A percentile compares a stretch with the other conserved stretches of the same genome.
These are phyloP conservation scores for Vinca minor DNA, from an alignment of 257 asterid genomes.

Conservation along the genomic window DNA sequence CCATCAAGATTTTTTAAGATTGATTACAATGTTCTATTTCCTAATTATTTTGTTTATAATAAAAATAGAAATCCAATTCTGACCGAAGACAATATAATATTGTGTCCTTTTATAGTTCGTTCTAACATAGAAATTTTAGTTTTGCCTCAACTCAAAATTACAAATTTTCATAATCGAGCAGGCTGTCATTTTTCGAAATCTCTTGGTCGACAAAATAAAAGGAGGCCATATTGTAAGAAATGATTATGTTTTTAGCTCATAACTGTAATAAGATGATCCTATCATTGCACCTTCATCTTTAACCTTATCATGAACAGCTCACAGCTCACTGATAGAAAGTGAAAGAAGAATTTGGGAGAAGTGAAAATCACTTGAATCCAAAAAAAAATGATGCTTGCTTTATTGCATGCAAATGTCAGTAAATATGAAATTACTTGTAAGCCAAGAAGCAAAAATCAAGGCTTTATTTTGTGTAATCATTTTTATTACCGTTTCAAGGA, in stretches of 20 bases:
- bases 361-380: not conserved
- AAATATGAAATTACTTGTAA: not conserved
- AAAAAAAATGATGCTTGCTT: too few species aligned
- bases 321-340: too few species aligned
- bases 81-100: too few species aligned
- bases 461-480: constrained; percentile 8
- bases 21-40: too few species aligned
- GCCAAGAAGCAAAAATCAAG: not conserved
- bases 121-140: too few species aligned
- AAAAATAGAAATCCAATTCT: too few species aligned
- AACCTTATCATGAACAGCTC: not conserved
- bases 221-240: constrained; percentile 10
- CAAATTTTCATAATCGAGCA: not conserved
- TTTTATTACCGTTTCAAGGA: not conserved
- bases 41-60: too few species aligned
- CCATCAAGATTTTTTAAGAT: too few species aligned
- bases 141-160: too few species aligned
- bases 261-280: constrained; percentile 11
- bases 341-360: not conserved
- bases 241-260: constrained; percentile 10
- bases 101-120: too few species aligned
- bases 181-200: not conserved
- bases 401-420: not conserved
- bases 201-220: not conserved
- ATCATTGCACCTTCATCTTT: constrained; percentile 1